Percentiles rank a stretch among this genome's conserved stretches.
Evolutionary conservation across 768 basidiomycete genomes (phyloP).

Genomic region (Amyloporia xantha): DNA sequence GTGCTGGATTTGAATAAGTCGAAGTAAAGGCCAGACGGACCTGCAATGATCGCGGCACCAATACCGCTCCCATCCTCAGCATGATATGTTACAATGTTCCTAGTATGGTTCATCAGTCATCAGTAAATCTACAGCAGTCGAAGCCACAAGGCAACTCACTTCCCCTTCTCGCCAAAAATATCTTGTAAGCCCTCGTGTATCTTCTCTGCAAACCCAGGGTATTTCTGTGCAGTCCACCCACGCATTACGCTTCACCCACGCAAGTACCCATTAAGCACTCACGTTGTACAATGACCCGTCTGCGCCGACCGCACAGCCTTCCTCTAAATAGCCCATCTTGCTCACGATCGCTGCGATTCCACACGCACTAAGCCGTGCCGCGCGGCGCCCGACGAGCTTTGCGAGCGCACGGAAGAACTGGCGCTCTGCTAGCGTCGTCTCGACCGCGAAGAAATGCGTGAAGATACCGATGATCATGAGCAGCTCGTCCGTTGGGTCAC

Average conservation of each 20-base stretch:
- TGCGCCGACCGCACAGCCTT: slow-evolving; percentile 84
- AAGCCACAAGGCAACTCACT: slow-evolving; percentile 39
- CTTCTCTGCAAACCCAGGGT: slow-evolving; percentile 89
- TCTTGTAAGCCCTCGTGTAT: slow-evolving; percentile 91
- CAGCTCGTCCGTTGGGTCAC: slow-evolving; percentile 94
- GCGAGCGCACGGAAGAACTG: slow-evolving; percentile 96
- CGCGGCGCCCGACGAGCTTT: slow-evolving; percentile 80
- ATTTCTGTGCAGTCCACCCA: slow-evolving; percentile 60
- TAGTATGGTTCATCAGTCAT: slow-evolving; percentile 16
- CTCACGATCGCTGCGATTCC: slow-evolving; percentile 95
- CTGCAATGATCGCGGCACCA: slow-evolving; percentile 93
- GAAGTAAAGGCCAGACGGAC: slow-evolving; percentile 31
- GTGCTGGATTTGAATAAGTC: slow-evolving; percentile 6
- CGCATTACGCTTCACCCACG: background rate
- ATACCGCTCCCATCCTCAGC: slow-evolving; percentile 93
- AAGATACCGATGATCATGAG: slow-evolving; percentile 97
- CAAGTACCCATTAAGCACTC: slow-evolving; percentile 22
- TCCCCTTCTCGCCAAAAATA: slow-evolving; percentile 94
- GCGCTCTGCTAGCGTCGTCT: slow-evolving; percentile 93
- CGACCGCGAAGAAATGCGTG: slow-evolving; percentile 92
- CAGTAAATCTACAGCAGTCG: background rate
- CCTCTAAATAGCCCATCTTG: slow-evolving; percentile 90
- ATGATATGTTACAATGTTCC: slow-evolving; percentile 71
- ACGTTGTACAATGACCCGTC: slow-evolving; percentile 97
- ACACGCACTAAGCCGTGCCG: slow-evolving; percentile 87